phyloP scores from a whole-genome alignment of 2,329 filamentous ascomycete species.

The Neurospora crassa region DNA sequence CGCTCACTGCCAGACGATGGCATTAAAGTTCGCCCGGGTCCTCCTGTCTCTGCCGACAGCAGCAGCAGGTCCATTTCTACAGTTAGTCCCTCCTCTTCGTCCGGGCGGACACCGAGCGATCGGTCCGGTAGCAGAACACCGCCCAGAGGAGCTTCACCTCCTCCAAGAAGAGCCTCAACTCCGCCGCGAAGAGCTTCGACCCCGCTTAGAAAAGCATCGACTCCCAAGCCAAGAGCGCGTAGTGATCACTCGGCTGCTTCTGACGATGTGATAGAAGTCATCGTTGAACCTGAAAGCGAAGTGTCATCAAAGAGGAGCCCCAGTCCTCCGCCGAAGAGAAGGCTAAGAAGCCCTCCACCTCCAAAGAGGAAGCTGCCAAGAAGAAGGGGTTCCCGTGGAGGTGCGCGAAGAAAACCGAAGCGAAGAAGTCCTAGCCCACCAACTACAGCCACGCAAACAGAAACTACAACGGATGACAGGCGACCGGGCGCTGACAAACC shows the following conservation, averaged over 20 bases:
- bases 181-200: neutral
- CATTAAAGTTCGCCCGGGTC: constrained; percentile 23
- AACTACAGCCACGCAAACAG: constrained; percentile 21
- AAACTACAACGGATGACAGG: constrained; percentile 23
- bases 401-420: constrained; percentile 5
- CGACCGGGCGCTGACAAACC: constrained; percentile 17
- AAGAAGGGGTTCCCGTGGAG: neutral
- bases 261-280: constrained; percentile 21
- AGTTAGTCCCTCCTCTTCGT: constrained; percentile 14
- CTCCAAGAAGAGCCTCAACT: neutral
- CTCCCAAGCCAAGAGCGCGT: neutral
- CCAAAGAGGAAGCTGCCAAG: neutral
- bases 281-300: constrained; percentile 28
- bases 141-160: neutral
- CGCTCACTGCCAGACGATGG: constrained; percentile 24
- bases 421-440: constrained; percentile 15
- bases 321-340: constrained; percentile 29
- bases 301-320: constrained; percentile 24
- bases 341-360: constrained; percentile 16
- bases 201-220: neutral
- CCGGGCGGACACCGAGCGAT: constrained; percentile 20
- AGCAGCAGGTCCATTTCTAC: neutral
- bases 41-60: neutral
- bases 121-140: neutral
- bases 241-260: constrained; percentile 8